Evolutionary conservation across 495 filamentous ascomycete species (phyloP), one percentile per base, ranked within the genome.

Genomic region (Penicillium roqueforti): DNA sequence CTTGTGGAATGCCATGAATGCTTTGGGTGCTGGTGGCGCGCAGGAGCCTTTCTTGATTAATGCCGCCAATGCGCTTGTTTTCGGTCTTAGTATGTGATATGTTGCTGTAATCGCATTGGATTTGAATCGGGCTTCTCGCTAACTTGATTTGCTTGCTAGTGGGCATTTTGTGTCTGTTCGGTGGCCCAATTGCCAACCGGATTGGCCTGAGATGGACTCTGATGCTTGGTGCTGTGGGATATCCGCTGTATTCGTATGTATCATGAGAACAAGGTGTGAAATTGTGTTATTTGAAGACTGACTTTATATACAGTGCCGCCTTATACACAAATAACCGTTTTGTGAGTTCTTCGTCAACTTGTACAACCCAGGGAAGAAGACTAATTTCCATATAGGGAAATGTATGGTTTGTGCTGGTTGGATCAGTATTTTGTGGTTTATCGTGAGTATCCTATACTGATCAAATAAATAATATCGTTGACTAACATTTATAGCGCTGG

Each of bases 321-420:
- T 60, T 87, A 2, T 87, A 87, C 60, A 80, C 77, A 20, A 87
- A 87, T 51, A 86, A 85, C 63, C 77, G 83, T 28, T 87, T 74
- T 65, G 68, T 70, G 40, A 54, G 53, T 48, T 34, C 29, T 28
- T 18, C 4, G 4, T 3, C n/a, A 6, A 10, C 11, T 6, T n/a
- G 1, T 25, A 0, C 23, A 25, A 5, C 11, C 14, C 8, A 18
- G 16, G 25, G 23, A 22, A 11, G 7, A 3, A 47, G 22, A 41
- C 55, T 62, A 34, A 65, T 8, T 1, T 14, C 18, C 3, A 4
- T 19, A 1, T 32, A 68, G 65, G 81, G 83, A 18, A 84, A 72
- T 44, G 76, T 80, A 43, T 87, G 83, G 84, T 73, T 86, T 23
- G 78, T 84, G 1, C 68, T 86, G n/a, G 62, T 86, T 46, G 83